Evolutionary conservation across 179 eudicot genomes (phyloP), one percentile per base, ranked within the genome.

Genomic region (Silene noctiflora): DNA sequence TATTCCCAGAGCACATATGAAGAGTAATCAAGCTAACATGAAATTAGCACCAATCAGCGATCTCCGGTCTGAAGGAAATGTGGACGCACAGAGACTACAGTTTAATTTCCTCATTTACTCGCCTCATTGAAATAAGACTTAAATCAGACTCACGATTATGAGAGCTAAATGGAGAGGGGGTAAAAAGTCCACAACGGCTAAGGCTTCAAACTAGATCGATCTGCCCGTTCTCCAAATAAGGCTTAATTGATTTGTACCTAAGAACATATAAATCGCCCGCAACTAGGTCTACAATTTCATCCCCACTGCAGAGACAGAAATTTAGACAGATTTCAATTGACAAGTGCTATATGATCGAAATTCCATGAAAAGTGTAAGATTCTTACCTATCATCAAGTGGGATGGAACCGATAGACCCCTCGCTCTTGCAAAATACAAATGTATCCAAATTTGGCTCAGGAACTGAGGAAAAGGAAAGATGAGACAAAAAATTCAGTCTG

Each of bases 311-410:
- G 63, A n/a, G 62, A 48, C 16, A 61, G 8, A 70, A 61, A 27
- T 55, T 79, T 42, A 71, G 66, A 73, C 74, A 1, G 5, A 31
- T 59, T 31, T 78, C 55, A 42, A 46, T 19, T 69, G 53, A 48
- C 16, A 31, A 56, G 58, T 12, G n/a, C 2, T 42, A 42, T n/a
- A 12, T 12, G 1, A 27, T n/a, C 3, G 46, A 3, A 74, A 7
- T 21, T 51, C 62, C 55, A 60, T 42, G 27, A 44, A 4, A 66
- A 70, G 25, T 56, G 10, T 19, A n/a, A 33, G 70, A 70, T 20
- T 20, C 67, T 84, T 87, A 80, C 98, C 93, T 85, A 84, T 88
- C 89, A 82, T 92, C 97, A 75, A 94, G 97, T 35, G 91, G 96
- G 70, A 90, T 81, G 71, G 97, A 86, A 73, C 96, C 96, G 42